These are phyloP conservation scores for Phytophthora sp. DNA, from an alignment of 352 stramenopile genomes.

Conservation along the genomic window DNA sequence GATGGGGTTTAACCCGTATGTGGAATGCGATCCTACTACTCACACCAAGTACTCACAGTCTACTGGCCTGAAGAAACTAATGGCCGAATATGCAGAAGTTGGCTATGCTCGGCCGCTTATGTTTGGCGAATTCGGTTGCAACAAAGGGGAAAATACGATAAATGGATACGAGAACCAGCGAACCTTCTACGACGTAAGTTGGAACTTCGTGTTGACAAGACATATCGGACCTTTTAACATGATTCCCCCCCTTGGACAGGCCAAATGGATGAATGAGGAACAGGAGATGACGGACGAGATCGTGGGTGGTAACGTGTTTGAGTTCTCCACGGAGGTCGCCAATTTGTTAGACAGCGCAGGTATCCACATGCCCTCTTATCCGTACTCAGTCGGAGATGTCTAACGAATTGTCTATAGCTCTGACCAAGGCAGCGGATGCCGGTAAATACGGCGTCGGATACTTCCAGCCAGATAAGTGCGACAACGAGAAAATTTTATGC, in stretches of 20 bases:
- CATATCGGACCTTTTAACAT: too few species aligned
- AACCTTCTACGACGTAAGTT: conserved; percentile 63
- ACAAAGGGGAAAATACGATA: conserved; percentile 68
- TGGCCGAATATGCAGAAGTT: conserved; percentile 58
- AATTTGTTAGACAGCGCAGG: conserved; percentile 50
- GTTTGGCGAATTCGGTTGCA: conserved; percentile 85
- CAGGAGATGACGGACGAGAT: conserved; percentile 67
- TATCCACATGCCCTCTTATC: too few species aligned
- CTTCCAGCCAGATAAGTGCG: conserved; percentile 70
- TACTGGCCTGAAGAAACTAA: conserved; percentile 59
- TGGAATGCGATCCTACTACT: conserved; percentile 61
- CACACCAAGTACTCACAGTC: conserved; percentile 66
- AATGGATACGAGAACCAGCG: conserved; percentile 75
- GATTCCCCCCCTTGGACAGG: too few species aligned
- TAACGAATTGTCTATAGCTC: too few species aligned
- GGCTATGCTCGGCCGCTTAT: conserved; percentile 65
- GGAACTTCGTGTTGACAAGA: too few species aligned
- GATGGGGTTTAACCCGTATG: conserved; percentile 71
- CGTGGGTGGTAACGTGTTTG: conserved; percentile 77
- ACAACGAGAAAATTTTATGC: conserved; percentile 61
- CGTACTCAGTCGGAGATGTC: too few species aligned
- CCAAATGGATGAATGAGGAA: conserved; percentile 81
- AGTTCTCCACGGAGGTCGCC: conserved; percentile 70
- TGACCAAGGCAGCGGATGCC: conserved; percentile 50
- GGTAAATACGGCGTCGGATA: conserved; percentile 81